phyloP scores from a whole-genome alignment of 768 basidiomycete species.

The Paxillus ammoniavirescens region DNA sequence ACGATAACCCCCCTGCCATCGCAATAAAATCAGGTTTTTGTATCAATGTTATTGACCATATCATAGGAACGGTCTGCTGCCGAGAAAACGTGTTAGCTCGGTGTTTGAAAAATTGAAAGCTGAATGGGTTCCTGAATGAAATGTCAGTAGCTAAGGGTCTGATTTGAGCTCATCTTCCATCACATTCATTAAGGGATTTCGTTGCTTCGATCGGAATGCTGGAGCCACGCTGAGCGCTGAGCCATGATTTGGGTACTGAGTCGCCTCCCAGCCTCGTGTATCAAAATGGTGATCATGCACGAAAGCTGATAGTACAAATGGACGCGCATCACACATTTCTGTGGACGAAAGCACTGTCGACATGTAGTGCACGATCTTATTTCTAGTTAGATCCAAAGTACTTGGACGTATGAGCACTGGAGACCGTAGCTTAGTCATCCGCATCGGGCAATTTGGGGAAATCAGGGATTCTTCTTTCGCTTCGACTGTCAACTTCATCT shows the following conservation, averaged over 20 bases:
- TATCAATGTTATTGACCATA: background rate
- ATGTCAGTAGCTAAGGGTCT: background rate
- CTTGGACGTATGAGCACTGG: no score
- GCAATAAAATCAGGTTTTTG: background rate
- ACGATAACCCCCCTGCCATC: background rate
- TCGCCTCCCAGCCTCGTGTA: background rate
- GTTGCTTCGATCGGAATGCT: background rate
- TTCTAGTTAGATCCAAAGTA: no score
- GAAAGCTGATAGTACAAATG: no score
- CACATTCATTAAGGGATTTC: background rate
- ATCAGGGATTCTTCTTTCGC: background rate
- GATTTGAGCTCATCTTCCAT: background rate
- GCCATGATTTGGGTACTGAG: background rate
- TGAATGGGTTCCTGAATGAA: background rate
- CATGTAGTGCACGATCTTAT: no score
- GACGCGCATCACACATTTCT: no score
- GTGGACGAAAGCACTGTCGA: no score
- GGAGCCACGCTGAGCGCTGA: no score
- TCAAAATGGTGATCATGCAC: background rate
- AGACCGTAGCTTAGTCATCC: background rate
- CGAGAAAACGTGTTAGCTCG: constrained; percentile 2
- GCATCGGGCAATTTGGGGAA: background rate
- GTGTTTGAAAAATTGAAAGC: background rate
- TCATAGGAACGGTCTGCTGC: background rate
- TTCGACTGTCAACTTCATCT: no score